These are phyloP conservation scores for Keithomyces neogunnii DNA, from an alignment of 2,329 filamentous ascomycete species.

Conservation along the genomic window DNA sequence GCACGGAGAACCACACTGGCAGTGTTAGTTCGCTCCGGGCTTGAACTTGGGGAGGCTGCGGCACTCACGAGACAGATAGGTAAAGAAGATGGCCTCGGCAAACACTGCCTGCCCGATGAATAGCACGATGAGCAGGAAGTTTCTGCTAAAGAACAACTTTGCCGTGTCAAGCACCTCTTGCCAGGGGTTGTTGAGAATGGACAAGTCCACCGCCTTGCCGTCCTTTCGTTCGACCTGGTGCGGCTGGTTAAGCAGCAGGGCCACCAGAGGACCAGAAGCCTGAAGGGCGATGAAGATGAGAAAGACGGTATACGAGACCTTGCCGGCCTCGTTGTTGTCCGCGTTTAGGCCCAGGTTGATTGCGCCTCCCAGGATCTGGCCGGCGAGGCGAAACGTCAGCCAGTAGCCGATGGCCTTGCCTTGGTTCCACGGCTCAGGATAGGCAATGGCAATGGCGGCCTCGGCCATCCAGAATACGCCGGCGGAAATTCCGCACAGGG, in stretches of 20 bases:
- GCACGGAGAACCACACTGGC: conserved; percentile 59
- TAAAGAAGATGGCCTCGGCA: conserved; percentile 63
- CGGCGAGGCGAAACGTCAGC: conserved; percentile 49
- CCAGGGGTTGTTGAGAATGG: conserved; percentile 41
- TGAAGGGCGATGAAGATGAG: conserved; percentile 65
- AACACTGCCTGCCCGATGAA: conserved; percentile 43
- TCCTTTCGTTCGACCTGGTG: conserved; percentile 56
- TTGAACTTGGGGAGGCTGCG: neutral
- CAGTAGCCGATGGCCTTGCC: conserved; percentile 60
- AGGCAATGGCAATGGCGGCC: conserved; percentile 63
- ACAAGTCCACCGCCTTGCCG: conserved; percentile 51
- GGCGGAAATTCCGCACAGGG: conserved; percentile 60
- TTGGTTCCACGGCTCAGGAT: conserved; percentile 61
- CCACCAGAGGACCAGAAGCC: conserved; percentile 55
- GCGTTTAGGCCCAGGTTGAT: conserved; percentile 63
- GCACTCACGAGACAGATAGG: conserved; percentile 39
- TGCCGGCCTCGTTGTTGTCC: conserved; percentile 46
- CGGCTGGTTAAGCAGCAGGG: conserved; percentile 53
- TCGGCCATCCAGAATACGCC: conserved; percentile 72
- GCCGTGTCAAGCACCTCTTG: neutral
- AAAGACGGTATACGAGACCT: conserved; percentile 62
- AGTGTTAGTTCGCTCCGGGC: neutral
- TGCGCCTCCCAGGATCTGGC: conserved; percentile 63
- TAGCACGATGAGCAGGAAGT: conserved; percentile 49
- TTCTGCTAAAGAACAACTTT: neutral